Conservation (phyloP, 176 grass and related monocot genomes). For the Carex kokanica region DNA sequence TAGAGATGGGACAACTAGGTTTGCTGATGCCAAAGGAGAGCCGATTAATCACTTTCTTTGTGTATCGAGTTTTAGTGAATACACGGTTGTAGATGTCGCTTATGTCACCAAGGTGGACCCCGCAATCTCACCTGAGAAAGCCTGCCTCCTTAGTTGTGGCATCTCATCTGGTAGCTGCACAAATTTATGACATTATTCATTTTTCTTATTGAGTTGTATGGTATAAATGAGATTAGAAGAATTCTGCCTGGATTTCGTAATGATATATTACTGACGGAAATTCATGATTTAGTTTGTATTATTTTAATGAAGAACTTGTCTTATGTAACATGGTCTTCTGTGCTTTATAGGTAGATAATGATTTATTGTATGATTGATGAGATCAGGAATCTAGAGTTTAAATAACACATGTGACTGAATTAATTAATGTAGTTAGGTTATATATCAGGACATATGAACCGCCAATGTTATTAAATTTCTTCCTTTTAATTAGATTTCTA, state of each 20-base stretch:
- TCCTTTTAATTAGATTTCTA: neutral
- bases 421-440: neutral
- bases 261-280: neutral
- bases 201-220: neutral
- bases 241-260: neutral
- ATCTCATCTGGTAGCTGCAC: slow-evolving; percentile 37
- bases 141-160: slow-evolving; percentile 69
- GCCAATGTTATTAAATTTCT: neutral
- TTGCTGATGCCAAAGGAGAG: slow-evolving; percentile 42
- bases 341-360: neutral
- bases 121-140: slow-evolving; percentile 46
- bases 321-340: neutral
- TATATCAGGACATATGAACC: neutral
- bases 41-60: slow-evolving; percentile 43
- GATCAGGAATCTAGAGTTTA: neutral
- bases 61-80: slow-evolving; percentile 71
- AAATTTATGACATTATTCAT: neutral
- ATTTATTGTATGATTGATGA: neutral
- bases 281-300: neutral
- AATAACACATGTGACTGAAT: neutral
- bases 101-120: slow-evolving; percentile 50
- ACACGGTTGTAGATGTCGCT: slow-evolving; percentile 68
- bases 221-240: neutral
- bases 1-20: slow-evolving; percentile 53
- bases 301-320: neutral